A percentile compares a stretch with the other conserved stretches of the same genome.
phyloP scores from a whole-genome alignment of 108 stramenopile species.

The Stephanodiscus minutulus region DNA sequence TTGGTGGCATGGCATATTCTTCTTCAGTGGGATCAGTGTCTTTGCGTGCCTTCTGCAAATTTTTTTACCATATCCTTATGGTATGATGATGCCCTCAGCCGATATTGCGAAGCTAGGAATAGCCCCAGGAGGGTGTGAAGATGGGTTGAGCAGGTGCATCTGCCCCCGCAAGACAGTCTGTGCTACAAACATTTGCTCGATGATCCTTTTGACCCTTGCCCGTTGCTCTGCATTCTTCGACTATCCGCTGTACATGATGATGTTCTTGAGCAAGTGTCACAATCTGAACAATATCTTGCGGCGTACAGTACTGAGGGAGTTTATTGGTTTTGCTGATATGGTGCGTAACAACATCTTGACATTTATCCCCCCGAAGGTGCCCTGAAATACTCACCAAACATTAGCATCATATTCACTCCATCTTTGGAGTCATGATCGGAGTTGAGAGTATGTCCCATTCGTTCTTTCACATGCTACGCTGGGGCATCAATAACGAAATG shows the following conservation, averaged over 20 bases:
- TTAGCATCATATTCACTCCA: conserved; percentile 12
- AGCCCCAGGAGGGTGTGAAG: conserved; percentile 16
- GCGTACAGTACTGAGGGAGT: conserved; percentile 12
- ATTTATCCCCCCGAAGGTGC: too few species aligned
- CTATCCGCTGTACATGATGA: conserved; percentile 36
- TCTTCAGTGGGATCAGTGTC: conserved; percentile 9
- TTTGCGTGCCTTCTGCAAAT: conserved; percentile 22
- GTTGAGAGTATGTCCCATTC: conserved; percentile 21
- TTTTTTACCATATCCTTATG: conserved; percentile 22
- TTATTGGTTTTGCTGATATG: conserved; percentile 26
- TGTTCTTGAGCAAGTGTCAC: conserved; percentile 25
- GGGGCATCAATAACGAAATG: conserved; percentile 22
- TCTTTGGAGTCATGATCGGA: conserved; percentile 25
- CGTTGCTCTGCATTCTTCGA: conserved; percentile 20
- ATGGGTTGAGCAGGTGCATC: conserved; percentile 17
- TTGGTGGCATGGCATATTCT: conserved; percentile 33
- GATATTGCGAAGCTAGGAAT: conserved; percentile 11
- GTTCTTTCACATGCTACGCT: conserved; percentile 30
- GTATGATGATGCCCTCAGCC: conserved; percentile 20
- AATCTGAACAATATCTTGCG: conserved; percentile 30
- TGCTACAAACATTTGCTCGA: conserved; percentile 23
- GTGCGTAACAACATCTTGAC: too few species aligned
- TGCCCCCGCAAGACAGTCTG: conserved; percentile 35
- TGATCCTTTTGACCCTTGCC: conserved; percentile 31
- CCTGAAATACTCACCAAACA: too few species aligned